Percentiles rank a stretch among this genome's conserved stretches.
Conservation (phyloP, 2,329 filamentous ascomycete genomes). For the Exophiala bonariae region DNA sequence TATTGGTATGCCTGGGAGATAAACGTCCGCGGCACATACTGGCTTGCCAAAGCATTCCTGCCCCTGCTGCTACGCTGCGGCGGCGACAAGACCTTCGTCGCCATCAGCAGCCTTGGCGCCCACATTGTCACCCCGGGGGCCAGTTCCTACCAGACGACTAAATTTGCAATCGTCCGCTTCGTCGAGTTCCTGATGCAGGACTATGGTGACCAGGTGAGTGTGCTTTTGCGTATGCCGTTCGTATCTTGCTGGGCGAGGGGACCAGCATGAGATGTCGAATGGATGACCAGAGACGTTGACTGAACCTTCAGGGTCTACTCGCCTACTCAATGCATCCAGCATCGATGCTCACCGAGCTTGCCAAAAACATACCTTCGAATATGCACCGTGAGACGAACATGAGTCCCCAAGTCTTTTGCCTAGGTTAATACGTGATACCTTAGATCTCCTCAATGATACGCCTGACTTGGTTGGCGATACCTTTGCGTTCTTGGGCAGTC, state of each 20-base stretch:
- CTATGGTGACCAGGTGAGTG: constrained; percentile 39
- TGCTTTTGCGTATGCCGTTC: constrained; percentile 9
- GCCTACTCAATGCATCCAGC: no score
- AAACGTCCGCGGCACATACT: constrained; percentile 24
- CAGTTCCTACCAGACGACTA: no score
- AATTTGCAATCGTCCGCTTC: constrained; percentile 46
- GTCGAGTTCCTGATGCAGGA: constrained; percentile 47
- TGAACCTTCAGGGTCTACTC: no score
- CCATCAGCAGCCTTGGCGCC: constrained; percentile 42
- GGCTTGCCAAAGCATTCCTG: constrained; percentile 24
- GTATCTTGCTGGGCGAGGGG: constrained; percentile 2
- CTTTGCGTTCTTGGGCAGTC: constrained; percentile 27
- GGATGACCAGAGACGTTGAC: no score
- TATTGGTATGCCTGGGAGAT: constrained; percentile 26
- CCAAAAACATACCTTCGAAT: no score
- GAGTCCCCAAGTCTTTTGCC: constrained; percentile 9
- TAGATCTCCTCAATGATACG: constrained; percentile 13
- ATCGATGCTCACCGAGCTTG: no score
- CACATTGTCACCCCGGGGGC: constrained; percentile 34
- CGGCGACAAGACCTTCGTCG: constrained; percentile 33
- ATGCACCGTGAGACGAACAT: no score
- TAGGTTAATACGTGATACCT: constrained; percentile 2
- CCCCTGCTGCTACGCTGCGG: constrained; percentile 32
- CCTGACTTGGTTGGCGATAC: constrained; percentile 29
- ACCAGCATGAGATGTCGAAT: constrained; percentile 3